phyloP scores from a whole-genome alignment of 805 yeast species.

The Cephaloascus fragrans region DNA sequence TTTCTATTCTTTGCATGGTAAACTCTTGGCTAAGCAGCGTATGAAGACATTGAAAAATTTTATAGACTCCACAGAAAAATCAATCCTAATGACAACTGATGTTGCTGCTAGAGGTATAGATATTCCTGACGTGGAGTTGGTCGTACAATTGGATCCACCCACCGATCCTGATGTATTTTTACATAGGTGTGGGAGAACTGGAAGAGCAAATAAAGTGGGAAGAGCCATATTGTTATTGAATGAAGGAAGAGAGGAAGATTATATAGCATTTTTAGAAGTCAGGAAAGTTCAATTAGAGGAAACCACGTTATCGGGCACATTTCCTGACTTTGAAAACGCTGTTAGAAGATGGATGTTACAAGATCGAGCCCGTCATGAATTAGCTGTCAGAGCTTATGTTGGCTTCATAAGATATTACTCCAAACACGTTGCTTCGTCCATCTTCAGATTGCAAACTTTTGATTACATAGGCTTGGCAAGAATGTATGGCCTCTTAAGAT shows the following conservation, averaged over 20 bases:
- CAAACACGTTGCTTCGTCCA: conserved; percentile 82
- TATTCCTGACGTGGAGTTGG: conserved; percentile 89
- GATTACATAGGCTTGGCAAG: conserved; percentile 67
- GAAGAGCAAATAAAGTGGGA: conserved; percentile 82
- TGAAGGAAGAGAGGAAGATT: conserved; percentile 73
- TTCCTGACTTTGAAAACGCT: conserved; percentile 16
- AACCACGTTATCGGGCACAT: conserved; percentile 12
- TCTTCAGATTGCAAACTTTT: conserved; percentile 63
- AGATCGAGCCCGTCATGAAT: conserved; percentile 78
- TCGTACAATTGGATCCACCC: conserved; percentile 92
- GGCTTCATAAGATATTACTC: conserved; percentile 77
- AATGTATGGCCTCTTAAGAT: conserved; percentile 69
- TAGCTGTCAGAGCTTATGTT: conserved; percentile 70
- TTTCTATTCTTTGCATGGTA: conserved; percentile 82
- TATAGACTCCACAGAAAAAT: conserved; percentile 35
- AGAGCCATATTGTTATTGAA: conserved; percentile 67
- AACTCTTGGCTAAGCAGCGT: conserved; percentile 72
- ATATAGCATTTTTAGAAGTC: conserved; percentile 69
- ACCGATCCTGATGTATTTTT: conserved; percentile 85
- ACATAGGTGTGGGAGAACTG: conserved; percentile 94
- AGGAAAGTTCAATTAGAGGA: conserved; percentile 47
- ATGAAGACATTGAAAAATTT: conserved; percentile 61
- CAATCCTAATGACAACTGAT: conserved; percentile 82
- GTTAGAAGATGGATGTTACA: conserved; percentile 47
- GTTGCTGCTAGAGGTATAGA: conserved; percentile 98